These are phyloP conservation scores for Orbilia oligospora DNA, from an alignment of 2,329 filamentous ascomycete genomes.

Conservation along the genomic window DNA sequence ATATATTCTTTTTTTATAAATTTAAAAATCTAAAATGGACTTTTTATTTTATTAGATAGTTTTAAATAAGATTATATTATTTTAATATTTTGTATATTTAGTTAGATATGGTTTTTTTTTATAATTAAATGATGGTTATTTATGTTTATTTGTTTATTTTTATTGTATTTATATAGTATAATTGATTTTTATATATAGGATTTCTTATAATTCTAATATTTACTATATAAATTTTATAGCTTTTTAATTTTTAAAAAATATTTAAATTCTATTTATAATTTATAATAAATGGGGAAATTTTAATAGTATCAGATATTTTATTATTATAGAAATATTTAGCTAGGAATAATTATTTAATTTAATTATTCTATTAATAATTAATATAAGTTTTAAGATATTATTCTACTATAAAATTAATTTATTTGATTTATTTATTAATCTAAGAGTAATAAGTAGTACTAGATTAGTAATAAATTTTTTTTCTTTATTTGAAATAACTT, in stretches of 20 bases:
- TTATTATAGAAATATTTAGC: no score
- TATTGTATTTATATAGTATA: background rate
- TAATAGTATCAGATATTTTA: slow-evolving; percentile 4
- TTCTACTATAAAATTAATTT: slow-evolving; percentile 12
- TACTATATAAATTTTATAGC: background rate
- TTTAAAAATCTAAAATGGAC: background rate
- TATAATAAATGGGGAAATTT: background rate
- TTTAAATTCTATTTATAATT: slow-evolving; percentile 9
- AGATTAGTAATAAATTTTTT: slow-evolving; percentile 9
- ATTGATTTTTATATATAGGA: no score
- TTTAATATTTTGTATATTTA: no score
- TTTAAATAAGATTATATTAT: background rate
- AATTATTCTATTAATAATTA: slow-evolving; percentile 14
- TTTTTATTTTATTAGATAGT: background rate
- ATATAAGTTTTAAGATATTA: slow-evolving; percentile 11
- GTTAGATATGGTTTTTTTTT: no score
- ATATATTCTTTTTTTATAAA: slow-evolving; percentile 6
- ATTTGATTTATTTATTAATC: slow-evolving; percentile 1
- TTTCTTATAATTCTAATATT: no score
- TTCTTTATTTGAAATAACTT: background rate
- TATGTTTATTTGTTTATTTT: slow-evolving; percentile 8
- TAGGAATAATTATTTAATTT: background rate
- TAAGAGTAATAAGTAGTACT: slow-evolving; percentile 8
- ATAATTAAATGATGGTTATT: background rate
- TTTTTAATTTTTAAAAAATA: background rate